Evolutionary conservation across 805 yeast species (phyloP), one percentile per base, ranked within the genome.

Genomic region (Lipomyces spencermartinsiae): DNA sequence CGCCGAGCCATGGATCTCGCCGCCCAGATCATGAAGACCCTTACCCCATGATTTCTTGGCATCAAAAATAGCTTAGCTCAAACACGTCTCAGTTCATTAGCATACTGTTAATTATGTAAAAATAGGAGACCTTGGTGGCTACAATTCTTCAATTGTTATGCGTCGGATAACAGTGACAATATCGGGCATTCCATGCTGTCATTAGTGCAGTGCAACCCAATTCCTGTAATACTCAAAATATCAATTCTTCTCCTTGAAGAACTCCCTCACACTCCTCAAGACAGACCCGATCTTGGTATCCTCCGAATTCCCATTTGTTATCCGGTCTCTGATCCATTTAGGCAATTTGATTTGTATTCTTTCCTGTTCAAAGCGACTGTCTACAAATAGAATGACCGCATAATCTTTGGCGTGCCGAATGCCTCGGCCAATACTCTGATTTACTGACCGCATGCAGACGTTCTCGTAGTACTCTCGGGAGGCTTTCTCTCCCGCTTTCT

Each of bases 341-440:
- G 95, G 89, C 43, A 93, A 77, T 74, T 91, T 91, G 0, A 70
- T 64, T 70, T 84, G 86, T 19, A 91, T 86, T 35, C 80, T 77
- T 1, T 74, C 72, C 2, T 76, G 75, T 1, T 73, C 74, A 71
- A 85, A 94, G 63, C 98, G 80, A 39, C 77, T 78, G 76, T 94
- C 98, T 16, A 93, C 73, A 53, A 93, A 80, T 72, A 85, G 86
- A 6, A 94, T 89, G 16, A 86, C 84, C 0, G 98, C 89, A 75
- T 90, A 93, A 78, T 94, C 98, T 55, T 84, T 83, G 33, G 84
- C 84, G 76, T 93, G 97, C 68, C 98, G 82, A 53, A 93, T 93
- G 6, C 97, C 91, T 71, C 98, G 83, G 0, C 98, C 98, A 12
- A 94, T 89, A 78, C 97, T 88, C 77, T 93, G 98, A 76, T 93